Percentiles rank a stretch among this genome's conserved stretches.
phyloP scores from a whole-genome alignment of 139 green algal species.

The Yamagishiella unicocca region DNA sequence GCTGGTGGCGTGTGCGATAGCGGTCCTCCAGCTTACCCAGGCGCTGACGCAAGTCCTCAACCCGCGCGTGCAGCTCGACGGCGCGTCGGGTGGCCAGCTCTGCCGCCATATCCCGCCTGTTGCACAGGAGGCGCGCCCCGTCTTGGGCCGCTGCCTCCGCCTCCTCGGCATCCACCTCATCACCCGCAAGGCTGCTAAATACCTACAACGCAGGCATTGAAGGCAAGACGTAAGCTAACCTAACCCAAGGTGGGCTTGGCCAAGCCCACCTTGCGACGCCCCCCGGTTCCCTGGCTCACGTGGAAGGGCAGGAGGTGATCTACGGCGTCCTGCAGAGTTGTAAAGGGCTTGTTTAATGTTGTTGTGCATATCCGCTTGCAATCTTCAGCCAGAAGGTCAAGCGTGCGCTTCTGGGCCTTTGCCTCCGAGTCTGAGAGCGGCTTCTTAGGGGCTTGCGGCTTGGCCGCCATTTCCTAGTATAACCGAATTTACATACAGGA shows the following conservation, averaged over 20 bases:
- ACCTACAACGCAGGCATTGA: not conserved
- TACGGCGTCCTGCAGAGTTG: slow-evolving; percentile 19
- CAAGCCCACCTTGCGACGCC: no score
- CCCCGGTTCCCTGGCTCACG: no score
- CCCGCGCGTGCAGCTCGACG: slow-evolving; percentile 16
- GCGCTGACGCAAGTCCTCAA: slow-evolving; percentile 27
- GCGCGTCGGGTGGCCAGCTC: slow-evolving; percentile 25
- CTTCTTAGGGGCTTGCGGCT: not conserved
- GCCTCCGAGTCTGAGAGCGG: not conserved
- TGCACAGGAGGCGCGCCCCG: slow-evolving; percentile 27
- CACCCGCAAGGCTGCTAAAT: not conserved
- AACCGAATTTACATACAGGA: no score
- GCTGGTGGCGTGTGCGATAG: not conserved
- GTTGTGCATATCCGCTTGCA: slow-evolving; percentile 45
- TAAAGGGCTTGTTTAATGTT: slow-evolving; percentile 2
- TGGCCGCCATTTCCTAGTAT: slow-evolving; percentile 21
- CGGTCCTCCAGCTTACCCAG: slow-evolving; percentile 30
- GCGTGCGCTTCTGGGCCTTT: slow-evolving; percentile 11
- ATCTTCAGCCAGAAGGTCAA: slow-evolving; percentile 33
- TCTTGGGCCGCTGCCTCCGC: slow-evolving; percentile 1
- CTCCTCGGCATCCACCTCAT: slow-evolving; percentile 31
- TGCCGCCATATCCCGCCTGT: not conserved
- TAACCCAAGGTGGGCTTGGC: no score
- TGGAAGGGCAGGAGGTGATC: slow-evolving; percentile 43
- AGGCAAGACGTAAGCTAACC: no score